Percentiles rank a stretch among this genome's conserved stretches.
These are phyloP conservation scores for Biscogniauxia mediterranea DNA, from an alignment of 2,329 filamentous ascomycete species.

Conservation along the genomic window DNA sequence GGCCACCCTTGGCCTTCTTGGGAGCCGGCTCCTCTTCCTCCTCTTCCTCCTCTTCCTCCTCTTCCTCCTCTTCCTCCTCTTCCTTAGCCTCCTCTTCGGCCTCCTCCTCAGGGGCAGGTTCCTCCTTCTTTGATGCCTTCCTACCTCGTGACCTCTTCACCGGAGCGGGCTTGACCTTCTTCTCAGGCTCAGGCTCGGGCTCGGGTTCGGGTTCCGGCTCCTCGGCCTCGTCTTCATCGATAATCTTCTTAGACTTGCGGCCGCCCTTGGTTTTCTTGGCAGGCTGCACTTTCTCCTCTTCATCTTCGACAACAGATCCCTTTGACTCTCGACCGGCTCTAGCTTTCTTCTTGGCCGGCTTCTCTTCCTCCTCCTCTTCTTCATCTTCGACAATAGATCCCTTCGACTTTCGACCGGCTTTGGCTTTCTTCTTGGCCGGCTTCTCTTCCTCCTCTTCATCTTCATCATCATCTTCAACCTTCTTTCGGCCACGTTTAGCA, in stretches of 20 bases:
- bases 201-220: constrained; percentile 17
- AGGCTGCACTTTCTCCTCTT: constrained; percentile 31
- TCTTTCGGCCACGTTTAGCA: constrained; percentile 39
- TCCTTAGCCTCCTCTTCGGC: constrained; percentile 3
- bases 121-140: constrained; percentile 25
- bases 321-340: constrained; percentile 33
- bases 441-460: constrained; percentile 27
- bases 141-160: constrained; percentile 32
- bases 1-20: constrained; percentile 33
- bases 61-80: constrained; percentile 20
- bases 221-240: constrained; percentile 26
- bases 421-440: constrained; percentile 30
- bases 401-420: constrained; percentile 33
- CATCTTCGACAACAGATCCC: constrained; percentile 30
- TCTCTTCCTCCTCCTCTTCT: constrained; percentile 27
- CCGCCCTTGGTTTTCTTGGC: constrained; percentile 37
- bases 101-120: constrained; percentile 17
- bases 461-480: constrained; percentile 30
- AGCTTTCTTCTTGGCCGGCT: constrained; percentile 30
- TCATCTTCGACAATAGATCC: constrained; percentile 31
- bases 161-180: constrained; percentile 8
- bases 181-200: constrained; percentile 18
- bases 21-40: constrained; percentile 32
- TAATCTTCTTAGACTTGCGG: constrained; percentile 28
- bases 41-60: constrained; percentile 18